Evolutionary conservation across 176 grass and related monocot genomes (phyloP).

Genomic region (Calamus simplicifolius): DNA sequence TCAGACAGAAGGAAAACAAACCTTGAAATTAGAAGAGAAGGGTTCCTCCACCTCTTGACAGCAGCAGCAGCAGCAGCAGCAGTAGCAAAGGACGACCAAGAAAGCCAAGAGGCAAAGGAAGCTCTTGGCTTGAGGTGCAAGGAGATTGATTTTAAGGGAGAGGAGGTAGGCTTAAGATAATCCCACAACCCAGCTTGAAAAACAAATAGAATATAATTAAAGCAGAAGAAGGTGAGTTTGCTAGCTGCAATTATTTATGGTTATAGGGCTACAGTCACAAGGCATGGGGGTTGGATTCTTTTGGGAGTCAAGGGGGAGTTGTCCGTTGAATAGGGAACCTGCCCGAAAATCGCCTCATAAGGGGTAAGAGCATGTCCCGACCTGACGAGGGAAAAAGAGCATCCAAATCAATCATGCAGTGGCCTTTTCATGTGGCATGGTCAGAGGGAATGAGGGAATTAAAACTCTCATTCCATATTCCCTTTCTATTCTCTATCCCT

Average conservation of each 20-base stretch:
- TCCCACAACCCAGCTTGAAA: neutral
- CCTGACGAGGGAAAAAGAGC: neutral
- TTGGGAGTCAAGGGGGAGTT: slow-evolving; percentile 4
- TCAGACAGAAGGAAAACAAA: neutral
- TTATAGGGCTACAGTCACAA: slow-evolving; percentile 5
- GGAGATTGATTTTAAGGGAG: slow-evolving; percentile 14
- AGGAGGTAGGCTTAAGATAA: neutral
- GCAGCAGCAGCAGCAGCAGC: neutral
- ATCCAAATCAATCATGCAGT: neutral
- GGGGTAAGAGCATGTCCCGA: neutral
- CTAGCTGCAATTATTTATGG: too few species aligned
- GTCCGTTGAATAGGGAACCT: slow-evolving; percentile 20
- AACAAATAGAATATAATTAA: neutral
- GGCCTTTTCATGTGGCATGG: neutral
- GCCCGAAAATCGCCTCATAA: slow-evolving; percentile 2
- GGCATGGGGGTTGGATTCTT: slow-evolving; percentile 6
- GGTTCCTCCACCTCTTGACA: neutral
- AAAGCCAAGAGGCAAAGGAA: slow-evolving; percentile 16
- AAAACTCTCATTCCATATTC: slow-evolving; percentile 26
- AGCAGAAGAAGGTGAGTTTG: too few species aligned
- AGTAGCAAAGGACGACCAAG: neutral
- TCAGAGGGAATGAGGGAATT: slow-evolving; percentile 4
- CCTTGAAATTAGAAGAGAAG: neutral
- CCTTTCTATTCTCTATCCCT: slow-evolving; percentile 25
- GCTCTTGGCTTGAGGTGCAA: neutral